These are phyloP conservation scores for Gloeopeniophorella convolvens DNA, from an alignment of 768 basidiomycete species.

Conservation along the genomic window DNA sequence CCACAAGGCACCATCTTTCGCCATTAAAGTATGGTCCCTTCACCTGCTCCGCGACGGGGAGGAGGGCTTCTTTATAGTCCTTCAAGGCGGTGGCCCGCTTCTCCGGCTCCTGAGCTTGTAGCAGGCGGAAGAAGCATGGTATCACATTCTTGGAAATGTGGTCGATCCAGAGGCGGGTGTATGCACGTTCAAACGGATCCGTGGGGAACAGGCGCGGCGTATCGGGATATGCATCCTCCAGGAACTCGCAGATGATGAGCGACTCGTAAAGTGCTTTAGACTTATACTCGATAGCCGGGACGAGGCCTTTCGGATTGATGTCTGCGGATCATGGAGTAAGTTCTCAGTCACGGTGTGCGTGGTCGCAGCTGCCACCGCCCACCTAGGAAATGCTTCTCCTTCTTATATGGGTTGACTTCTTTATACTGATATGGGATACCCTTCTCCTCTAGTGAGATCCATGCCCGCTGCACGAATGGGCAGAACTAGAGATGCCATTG, in stretches of 20 bases:
- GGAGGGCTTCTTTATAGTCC: constrained; percentile 34
- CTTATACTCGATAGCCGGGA: constrained; percentile 49
- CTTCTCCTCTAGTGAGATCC: constrained; percentile 64
- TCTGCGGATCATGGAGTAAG: constrained; percentile 25
- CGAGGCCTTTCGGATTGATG: constrained; percentile 66
- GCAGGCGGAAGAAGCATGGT: constrained; percentile 44
- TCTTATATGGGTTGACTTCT: constrained; percentile 67
- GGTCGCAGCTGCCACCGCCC: no score
- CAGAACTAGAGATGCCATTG: constrained; percentile 35
- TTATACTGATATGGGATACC: constrained; percentile 62
- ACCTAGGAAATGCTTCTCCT: constrained; percentile 52
- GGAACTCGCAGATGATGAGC: constrained; percentile 55
- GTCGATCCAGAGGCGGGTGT: constrained; percentile 52
- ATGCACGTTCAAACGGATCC: constrained; percentile 46
- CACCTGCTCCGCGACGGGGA: constrained; percentile 31
- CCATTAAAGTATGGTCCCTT: constrained; percentile 54
- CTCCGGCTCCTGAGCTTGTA: constrained; percentile 31
- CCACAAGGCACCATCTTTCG: constrained; percentile 45
- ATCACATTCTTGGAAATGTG: constrained; percentile 46
- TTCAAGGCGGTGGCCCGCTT: constrained; percentile 31
- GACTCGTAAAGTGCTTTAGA: constrained; percentile 57
- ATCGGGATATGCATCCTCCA: constrained; percentile 54
- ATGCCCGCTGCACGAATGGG: constrained; percentile 53
- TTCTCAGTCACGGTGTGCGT: background rate
- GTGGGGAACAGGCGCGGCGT: constrained; percentile 44